Evolutionary conservation across 208 protist species (phyloP), one percentile per base, ranked within the genome.

Genomic region (Trichomonas vaginalis): DNA sequence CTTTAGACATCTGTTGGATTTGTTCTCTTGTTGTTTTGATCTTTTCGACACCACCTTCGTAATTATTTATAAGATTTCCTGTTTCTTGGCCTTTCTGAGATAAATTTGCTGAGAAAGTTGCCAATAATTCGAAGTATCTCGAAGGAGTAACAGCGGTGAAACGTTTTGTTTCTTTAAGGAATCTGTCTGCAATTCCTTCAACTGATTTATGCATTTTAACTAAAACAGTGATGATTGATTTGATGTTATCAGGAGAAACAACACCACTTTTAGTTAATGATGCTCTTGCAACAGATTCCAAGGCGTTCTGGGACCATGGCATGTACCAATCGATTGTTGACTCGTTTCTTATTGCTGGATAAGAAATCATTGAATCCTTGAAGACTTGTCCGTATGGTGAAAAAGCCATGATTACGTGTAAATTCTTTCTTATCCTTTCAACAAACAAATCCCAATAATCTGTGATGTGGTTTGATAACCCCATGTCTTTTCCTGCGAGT

Each of bases 241-340:
- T 80, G 1, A 95, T 79, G 32, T 92, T 92, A 8, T 92, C 45
- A 23, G 42, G 35, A 4, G 35, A 14, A 23, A 42, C 40, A 47
- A 88, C 27, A 4, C 39, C 39, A 0, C 35, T 32, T 0, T 92
- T 92, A 12, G 23, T 92, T 35, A 92, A 39, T 61, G 51, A 47
- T 17, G 37, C 37, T 95, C 97, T 96, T 15, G 98, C 97, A 46
- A 99, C 98, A 23, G 97, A 97, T 32, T 96, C 47, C 14, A 99
- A 97, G 14, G 98, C 98, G 70, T 99, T 98, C 35, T 96, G 95
- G 27, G 98, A 98, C 99, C 99, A 99, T 96, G 98, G 97, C 96
- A 98, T 97, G 96, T 99, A 99, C 98, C 98, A 99, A 97, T 99
- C 98, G 96, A 99, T 99, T 27, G 98, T 98, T 97, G 98, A 98